Evolutionary conservation across 78 protist species (phyloP).

Genomic region (Parvularia atlantis): DNA sequence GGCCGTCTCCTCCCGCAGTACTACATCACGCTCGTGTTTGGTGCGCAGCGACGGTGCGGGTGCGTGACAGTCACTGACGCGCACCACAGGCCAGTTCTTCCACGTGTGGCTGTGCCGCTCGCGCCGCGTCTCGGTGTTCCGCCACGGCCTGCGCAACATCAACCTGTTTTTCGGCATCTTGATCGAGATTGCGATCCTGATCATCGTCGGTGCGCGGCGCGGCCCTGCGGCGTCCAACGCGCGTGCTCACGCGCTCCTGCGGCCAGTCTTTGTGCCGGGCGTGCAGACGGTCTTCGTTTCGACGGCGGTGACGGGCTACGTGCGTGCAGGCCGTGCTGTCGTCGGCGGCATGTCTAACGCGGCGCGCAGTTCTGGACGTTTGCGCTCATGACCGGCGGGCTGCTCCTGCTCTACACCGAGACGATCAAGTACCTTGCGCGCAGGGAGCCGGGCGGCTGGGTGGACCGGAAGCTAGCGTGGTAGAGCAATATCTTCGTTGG

Average conservation of each 20-base stretch:
- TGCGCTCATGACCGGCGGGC: constrained; percentile 47
- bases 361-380: too few relatives aligned
- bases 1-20: neutral
- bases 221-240: constrained; percentile 22
- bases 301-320: too few relatives aligned
- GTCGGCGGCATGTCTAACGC: too few relatives aligned
- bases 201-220: constrained; percentile 56
- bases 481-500: too few relatives aligned
- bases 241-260: too few relatives aligned
- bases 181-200: constrained; percentile 53
- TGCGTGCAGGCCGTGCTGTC: too few relatives aligned
- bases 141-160: constrained; percentile 55
- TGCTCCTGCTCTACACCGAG: constrained; percentile 63
- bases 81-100: constrained; percentile 67
- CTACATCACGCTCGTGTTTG: neutral
- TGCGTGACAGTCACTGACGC: constrained; percentile 67
- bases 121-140: constrained; percentile 60
- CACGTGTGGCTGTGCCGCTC: constrained; percentile 78
- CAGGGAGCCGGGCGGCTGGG: neutral
- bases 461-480: too few relatives aligned
- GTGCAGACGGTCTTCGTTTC: too few relatives aligned
- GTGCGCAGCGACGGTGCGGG: constrained; percentile 44
- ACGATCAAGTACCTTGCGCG: constrained; percentile 47
- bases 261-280: too few relatives aligned
- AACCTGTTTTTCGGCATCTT: constrained; percentile 58